phyloP scores from a whole-genome alignment of 83 land plant species.

The Thuja plicata region DNA sequence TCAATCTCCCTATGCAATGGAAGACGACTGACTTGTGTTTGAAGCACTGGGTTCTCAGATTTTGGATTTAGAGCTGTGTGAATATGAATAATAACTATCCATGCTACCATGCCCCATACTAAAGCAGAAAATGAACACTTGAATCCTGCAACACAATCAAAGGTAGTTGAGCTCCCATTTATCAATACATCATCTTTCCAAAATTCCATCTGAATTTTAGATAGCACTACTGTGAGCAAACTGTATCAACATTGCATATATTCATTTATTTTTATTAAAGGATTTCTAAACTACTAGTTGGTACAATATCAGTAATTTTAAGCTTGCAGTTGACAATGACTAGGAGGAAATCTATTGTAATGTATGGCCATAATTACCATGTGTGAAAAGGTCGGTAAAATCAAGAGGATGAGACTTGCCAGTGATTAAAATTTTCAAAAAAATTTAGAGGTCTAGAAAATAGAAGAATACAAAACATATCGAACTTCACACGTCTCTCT shows the following conservation, averaged over 20 bases:
- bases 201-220: conserved; percentile 17
- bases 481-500: neutral
- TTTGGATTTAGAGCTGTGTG: conserved; percentile 34
- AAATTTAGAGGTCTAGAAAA: neutral
- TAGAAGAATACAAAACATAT: neutral
- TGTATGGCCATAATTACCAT: neutral
- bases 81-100: conserved; percentile 58
- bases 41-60: conserved; percentile 20
- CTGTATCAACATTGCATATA: neutral
- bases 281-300: neutral
- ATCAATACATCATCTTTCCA: conserved; percentile 30
- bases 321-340: neutral
- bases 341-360: neutral
- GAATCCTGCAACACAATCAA: conserved; percentile 61
- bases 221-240: neutral
- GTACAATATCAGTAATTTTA: neutral
- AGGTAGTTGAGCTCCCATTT: conserved; percentile 59
- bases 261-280: neutral
- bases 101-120: conserved; percentile 78
- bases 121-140: conserved; percentile 58
- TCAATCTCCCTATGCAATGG: conserved; percentile 40
- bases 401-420: neutral
- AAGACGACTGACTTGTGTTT: conserved; percentile 25
- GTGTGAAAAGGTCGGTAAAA: neutral
- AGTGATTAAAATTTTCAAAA: neutral